phyloP scores from a whole-genome alignment of 257 asterid genomes.

The Jacaranda copaia region DNA sequence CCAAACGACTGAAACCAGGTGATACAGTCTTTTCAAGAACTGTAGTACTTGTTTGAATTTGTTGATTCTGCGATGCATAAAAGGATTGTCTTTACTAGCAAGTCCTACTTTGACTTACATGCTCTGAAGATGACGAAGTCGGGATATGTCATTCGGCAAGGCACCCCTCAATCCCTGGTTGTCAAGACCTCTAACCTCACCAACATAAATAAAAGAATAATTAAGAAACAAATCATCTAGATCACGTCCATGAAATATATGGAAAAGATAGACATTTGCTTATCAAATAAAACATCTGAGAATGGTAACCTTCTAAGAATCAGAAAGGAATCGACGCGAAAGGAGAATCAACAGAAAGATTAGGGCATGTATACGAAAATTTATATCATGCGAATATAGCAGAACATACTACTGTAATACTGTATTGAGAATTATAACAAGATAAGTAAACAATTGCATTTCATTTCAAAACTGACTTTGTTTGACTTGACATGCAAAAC shows the following conservation, averaged over 20 bases:
- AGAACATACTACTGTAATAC: too few species aligned
- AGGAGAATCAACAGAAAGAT: background rate
- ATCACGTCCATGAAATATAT: background rate
- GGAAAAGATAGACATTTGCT: background rate
- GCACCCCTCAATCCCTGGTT: conserved; percentile 93
- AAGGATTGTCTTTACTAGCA: conserved; percentile 24
- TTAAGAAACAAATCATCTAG: conserved; percentile 17
- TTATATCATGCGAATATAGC: background rate
- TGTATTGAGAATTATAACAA: too few species aligned
- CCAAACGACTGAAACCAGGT: conserved; percentile 2
- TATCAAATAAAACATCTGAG: background rate
- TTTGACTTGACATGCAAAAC: too few species aligned
- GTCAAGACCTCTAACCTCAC: conserved; percentile 81
- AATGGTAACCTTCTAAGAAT: background rate
- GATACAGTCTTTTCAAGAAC: background rate
- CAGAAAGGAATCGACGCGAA: background rate
- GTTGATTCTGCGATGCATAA: conserved; percentile 6
- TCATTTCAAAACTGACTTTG: too few species aligned
- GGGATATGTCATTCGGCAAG: conserved; percentile 77
- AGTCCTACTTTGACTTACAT: conserved; percentile 64
- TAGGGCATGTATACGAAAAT: background rate
- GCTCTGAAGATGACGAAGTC: conserved; percentile 89
- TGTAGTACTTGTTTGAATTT: background rate
- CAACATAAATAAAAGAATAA: conserved; percentile 29
- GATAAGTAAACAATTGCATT: too few species aligned